Evolutionary conservation across 2,329 filamentous ascomycete species (phyloP), one percentile per base, ranked within the genome.

Genomic region (Aspergillus candidus): DNA sequence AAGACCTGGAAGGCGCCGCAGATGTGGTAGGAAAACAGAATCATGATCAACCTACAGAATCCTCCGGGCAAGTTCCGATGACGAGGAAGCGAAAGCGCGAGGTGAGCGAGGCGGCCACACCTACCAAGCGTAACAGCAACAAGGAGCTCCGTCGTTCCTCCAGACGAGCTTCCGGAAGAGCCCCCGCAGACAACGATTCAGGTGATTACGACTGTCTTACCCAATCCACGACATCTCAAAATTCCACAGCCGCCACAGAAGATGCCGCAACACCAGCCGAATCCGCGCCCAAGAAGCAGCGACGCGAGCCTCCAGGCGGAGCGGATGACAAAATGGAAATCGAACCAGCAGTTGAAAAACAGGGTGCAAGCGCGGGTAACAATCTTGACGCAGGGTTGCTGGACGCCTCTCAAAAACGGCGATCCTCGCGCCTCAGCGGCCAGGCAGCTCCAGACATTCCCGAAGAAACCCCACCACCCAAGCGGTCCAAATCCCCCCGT

Each of bases 1-100:
- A 71, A 47, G 70, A 72, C 47, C 53, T 72, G 34, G 67, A 67
- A 35, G 51, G 63, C 17, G 65, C 65, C 6, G 59, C 63, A n/a
- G 63, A 68, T 49, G 43, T 57, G 22, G 47, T 57, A 29, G 54
- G 52, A 2, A 41, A 44, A 4, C 13, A 36, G 10, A 37, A 54
- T 5, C 32, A 31, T 3, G 44, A 49, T 14, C 41, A 49, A 18
- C 32, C 5, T 29, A 17, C 22, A 32, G 40, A 49, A 6, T 36
- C 35, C 35, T 31, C 40, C 10, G 34, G 44, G 3, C 50, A 47
- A 14, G 43, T 43, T 6, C 55, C 53, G 11, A 17, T 51, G 4
- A 58, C 51, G 4, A 62, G 56, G 48, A 70, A 69, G 50, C 60
- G 67, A 31, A 65, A 67, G 44, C 55, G 64, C 2, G 57, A 58